These are phyloP conservation scores for Stagonosporopsis vannaccii DNA, from an alignment of 2,329 filamentous ascomycete genomes.

Conservation along the genomic window DNA sequence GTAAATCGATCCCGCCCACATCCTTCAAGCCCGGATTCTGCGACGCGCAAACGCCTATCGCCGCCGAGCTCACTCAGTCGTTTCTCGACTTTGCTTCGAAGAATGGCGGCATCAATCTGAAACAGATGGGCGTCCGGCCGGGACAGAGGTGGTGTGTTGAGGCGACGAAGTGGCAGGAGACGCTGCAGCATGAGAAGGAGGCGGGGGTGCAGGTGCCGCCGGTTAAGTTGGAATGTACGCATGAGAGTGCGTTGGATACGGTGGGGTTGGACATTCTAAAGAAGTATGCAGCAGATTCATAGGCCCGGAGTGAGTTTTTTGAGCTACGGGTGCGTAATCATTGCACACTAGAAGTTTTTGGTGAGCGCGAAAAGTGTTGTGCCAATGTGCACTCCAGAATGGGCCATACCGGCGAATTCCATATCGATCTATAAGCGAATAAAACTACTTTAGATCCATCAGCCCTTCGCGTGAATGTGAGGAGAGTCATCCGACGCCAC, in stretches of 20 bases:
- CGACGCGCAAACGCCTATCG: slow-evolving; percentile 19
- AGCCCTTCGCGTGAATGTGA: no score
- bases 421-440: no score
- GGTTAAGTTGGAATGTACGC: slow-evolving; percentile 21
- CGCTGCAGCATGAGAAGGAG: slow-evolving; percentile 14
- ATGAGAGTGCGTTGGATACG: slow-evolving; percentile 17
- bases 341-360: background rate
- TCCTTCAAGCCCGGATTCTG: slow-evolving; percentile 24
- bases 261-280: slow-evolving; percentile 20
- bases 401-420: no score
- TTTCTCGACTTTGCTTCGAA: slow-evolving; percentile 23
- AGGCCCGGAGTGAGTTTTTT: background rate
- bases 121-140: slow-evolving; percentile 20
- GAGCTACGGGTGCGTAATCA: no score
- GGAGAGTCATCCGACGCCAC: no score
- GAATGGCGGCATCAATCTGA: slow-evolving; percentile 18
- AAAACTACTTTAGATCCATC: no score
- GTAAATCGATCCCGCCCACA: slow-evolving; percentile 16
- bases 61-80: slow-evolving; percentile 18
- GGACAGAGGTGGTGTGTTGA: slow-evolving; percentile 24
- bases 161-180: slow-evolving; percentile 19
- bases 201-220: slow-evolving; percentile 14
- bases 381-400: no score
- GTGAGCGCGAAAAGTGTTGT: no score
- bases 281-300: slow-evolving; percentile 13